Conservation (phyloP, 2,329 filamentous ascomycete species). For the Coleophoma eucalyptorum region DNA sequence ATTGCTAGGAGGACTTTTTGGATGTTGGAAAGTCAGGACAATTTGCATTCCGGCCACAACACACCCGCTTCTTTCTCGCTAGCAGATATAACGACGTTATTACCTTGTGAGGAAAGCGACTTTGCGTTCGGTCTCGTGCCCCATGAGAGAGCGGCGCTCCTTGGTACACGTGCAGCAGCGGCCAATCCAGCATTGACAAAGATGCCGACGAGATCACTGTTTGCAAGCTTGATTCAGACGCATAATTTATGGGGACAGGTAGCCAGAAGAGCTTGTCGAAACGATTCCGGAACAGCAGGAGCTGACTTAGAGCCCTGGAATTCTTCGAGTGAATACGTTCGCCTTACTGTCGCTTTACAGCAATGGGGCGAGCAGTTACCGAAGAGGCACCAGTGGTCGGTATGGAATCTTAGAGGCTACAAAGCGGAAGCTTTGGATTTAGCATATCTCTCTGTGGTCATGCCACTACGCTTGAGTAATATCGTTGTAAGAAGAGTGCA, state of each 20-base stretch:
- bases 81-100: constrained; percentile 30
- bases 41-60: constrained; percentile 31
- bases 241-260: constrained; percentile 34
- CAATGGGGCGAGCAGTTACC: constrained; percentile 28
- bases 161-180: constrained; percentile 26
- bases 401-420: constrained; percentile 33
- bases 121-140: constrained; percentile 31
- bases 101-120: constrained; percentile 33
- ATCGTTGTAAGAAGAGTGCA: constrained; percentile 32
- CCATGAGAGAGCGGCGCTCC: constrained; percentile 25
- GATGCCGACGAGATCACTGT: constrained; percentile 27
- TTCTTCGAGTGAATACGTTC: constrained; percentile 19
- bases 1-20: constrained; percentile 32
- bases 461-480: constrained; percentile 32
- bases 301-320: constrained; percentile 20
- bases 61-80: constrained; percentile 29
- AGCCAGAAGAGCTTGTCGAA: constrained; percentile 24
- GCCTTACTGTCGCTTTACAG: constrained; percentile 15
- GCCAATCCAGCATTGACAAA: constrained; percentile 20
- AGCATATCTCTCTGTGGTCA: constrained; percentile 31
- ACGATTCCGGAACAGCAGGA: constrained; percentile 2
- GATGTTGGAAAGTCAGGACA: constrained; percentile 32
- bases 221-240: constrained; percentile 32
- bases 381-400: constrained; percentile 27
- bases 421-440: constrained; percentile 30